These are phyloP conservation scores for Suillus clintonianus DNA, from an alignment of 768 basidiomycete genomes.

Conservation along the genomic window DNA sequence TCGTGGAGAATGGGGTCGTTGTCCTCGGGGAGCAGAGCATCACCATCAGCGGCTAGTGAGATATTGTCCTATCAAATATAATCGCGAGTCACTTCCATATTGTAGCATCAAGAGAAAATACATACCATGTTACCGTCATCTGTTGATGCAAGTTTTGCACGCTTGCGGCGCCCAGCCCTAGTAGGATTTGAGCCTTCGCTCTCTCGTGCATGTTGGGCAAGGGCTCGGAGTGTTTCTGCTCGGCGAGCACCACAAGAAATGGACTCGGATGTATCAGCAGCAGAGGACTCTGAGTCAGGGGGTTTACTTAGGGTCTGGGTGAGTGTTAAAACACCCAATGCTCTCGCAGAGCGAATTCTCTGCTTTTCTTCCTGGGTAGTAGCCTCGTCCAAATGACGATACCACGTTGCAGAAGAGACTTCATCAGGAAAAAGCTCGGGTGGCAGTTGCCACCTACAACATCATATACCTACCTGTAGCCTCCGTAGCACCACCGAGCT, in stretches of 20 bases:
- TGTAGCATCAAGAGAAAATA: background rate
- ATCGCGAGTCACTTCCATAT: too few species aligned
- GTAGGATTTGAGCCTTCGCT: background rate
- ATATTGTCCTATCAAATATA: too few species aligned
- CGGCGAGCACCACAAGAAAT: background rate
- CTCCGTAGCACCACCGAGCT: background rate
- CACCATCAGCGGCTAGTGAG: too few species aligned
- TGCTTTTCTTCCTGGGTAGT: constrained; percentile 2
- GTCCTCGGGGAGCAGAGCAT: too few species aligned
- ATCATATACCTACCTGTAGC: background rate
- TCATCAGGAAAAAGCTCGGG: background rate
- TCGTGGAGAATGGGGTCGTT: too few species aligned
- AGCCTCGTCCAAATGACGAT: constrained; percentile 3
- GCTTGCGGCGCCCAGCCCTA: too few species aligned
- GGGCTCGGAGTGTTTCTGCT: background rate
- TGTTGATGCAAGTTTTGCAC: too few species aligned
- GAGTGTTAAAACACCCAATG: background rate
- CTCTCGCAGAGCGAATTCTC: background rate
- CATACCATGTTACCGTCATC: background rate
- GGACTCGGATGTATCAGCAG: background rate
- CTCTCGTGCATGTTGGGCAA: background rate
- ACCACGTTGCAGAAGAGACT: background rate
- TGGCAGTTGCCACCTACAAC: background rate
- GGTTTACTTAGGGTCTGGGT: background rate
- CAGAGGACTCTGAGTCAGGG: background rate